Evolutionary conservation across 345 rosid genomes (phyloP).

Genomic region (Combretum micranthum): DNA sequence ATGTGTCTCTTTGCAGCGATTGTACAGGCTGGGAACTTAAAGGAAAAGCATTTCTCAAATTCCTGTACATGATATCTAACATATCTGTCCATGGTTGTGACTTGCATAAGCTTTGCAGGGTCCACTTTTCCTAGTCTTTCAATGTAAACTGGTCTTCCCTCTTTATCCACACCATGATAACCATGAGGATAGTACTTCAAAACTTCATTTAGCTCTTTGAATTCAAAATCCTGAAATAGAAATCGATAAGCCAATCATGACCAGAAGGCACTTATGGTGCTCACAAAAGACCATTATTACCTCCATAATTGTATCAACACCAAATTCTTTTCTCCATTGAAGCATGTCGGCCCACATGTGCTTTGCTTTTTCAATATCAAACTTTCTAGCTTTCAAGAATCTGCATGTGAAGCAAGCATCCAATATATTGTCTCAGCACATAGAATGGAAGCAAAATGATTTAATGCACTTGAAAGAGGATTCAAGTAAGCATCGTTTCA

Average conservation of each 20-base stretch:
- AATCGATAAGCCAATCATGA: slow-evolving; percentile 6
- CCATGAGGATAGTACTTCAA: slow-evolving; percentile 81
- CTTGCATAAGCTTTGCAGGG: slow-evolving; percentile 78
- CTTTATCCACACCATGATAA: slow-evolving; percentile 96
- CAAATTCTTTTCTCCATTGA: slow-evolving; percentile 91
- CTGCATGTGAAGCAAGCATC: slow-evolving; percentile 19
- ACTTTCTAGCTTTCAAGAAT: slow-evolving; percentile 89
- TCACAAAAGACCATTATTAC: slow-evolving; percentile 18
- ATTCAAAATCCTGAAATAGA: slow-evolving; percentile 74
- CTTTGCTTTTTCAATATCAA: slow-evolving; percentile 83
- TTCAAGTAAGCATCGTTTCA: too few relatives aligned
- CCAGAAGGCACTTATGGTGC: not conserved
- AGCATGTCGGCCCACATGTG: slow-evolving; percentile 99
- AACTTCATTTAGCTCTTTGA: slow-evolving; percentile 74
- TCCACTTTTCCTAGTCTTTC: slow-evolving; percentile 97
- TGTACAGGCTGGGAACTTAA: slow-evolving; percentile 92
- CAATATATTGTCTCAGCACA: too few relatives aligned
- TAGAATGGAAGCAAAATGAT: not conserved
- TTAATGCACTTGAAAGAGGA: not conserved
- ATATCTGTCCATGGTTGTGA: slow-evolving; percentile 78
- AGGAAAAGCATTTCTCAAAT: slow-evolving; percentile 73
- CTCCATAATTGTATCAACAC: slow-evolving; percentile 71
- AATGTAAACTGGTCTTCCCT: slow-evolving; percentile 88
- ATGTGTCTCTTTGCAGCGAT: slow-evolving; percentile 89
- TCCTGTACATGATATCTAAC: slow-evolving; percentile 84